Conservation (phyloP, 148 eudicot species). For the Mesembryanthemum crystallinum region DNA sequence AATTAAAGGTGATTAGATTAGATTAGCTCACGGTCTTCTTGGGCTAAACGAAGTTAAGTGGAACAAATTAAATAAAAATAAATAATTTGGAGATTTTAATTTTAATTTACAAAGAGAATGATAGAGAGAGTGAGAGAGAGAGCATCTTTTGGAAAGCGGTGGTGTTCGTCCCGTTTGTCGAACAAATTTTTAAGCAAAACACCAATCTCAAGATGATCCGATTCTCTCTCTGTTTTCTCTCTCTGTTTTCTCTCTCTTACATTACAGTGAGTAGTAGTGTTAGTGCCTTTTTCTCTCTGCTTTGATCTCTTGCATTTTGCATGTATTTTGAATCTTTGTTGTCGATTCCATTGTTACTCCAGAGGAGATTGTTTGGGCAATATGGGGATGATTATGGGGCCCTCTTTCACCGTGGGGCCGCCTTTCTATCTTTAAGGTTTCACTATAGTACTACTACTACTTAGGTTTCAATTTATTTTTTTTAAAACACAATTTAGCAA, state of each 20-base stretch:
- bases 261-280: not conserved
- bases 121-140: no score
- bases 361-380: slow-evolving; percentile 29
- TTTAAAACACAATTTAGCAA: no score
- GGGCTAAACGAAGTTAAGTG: slow-evolving; percentile 30
- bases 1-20: slow-evolving; percentile 2
- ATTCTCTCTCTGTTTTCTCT: slow-evolving; percentile 35
- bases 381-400: slow-evolving; percentile 19
- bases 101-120: slow-evolving; percentile 27
- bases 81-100: not conserved
- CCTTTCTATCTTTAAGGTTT: no score
- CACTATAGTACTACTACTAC: no score
- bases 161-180: slow-evolving; percentile 43
- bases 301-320: not conserved
- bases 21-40: slow-evolving; percentile 19
- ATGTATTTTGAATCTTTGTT: slow-evolving; percentile 47
- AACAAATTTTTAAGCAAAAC: slow-evolving; percentile 26
- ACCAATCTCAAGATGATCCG: slow-evolving; percentile 67
- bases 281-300: not conserved
- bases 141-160: slow-evolving; percentile 73
- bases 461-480: no score
- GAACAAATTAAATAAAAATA: no score
- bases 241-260: not conserved
- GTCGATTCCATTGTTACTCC: slow-evolving; percentile 44
- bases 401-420: no score